Base-by-base conservation (phyloP, 1,139 yeast species). In the Pichia sp. region DNA sequence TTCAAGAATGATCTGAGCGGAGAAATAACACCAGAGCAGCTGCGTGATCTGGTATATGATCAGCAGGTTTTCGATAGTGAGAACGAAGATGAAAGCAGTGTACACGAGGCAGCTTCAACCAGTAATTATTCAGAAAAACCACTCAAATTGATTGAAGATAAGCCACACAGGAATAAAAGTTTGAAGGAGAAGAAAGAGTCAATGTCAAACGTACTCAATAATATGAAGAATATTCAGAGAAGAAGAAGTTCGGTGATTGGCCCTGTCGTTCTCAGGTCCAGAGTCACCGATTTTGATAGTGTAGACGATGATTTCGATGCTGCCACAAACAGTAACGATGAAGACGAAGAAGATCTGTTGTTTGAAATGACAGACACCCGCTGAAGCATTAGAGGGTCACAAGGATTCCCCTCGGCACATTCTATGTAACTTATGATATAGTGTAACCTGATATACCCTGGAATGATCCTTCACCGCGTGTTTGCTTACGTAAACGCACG, bases 341-440 rank as follows among this genome's bases (percentile, higher is more conserved):
- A 77, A 31, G 86, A 81, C 34, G 93, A 84, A 48, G 95, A 84
- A 49, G 95, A 84, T 47, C 64, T 86, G 53, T 65, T 86, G 43
- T 86, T 86, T 61, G 82, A 93, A 24, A 84, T 86, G 94, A 85
- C 95, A 58, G 95, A 85, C 55, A 84, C n/a, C n/a, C n/a, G n/a
- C n/a, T n/a, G n/a, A n/a, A n/a, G n/a, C n/a, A n/a, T n/a, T n/a
- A n/a, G n/a, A n/a, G n/a, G n/a, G n/a, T n/a, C n/a, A n/a, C n/a
- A n/a, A n/a, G 9, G 24, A 22, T 22, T 22, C 10, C 10, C 9
- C 24, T 22, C 24, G 6, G 24, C 24, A 22, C 24, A 22, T 7
- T 22, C n/a, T n/a, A n/a, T 22, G 24, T 10, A 22, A 6, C 10
- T 22, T 22, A 22, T 22, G 10, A 22, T 7, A 7, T 10, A 22